Conservation (phyloP, 352 stramenopile species). For the Globisporangium okanoganense region DNA sequence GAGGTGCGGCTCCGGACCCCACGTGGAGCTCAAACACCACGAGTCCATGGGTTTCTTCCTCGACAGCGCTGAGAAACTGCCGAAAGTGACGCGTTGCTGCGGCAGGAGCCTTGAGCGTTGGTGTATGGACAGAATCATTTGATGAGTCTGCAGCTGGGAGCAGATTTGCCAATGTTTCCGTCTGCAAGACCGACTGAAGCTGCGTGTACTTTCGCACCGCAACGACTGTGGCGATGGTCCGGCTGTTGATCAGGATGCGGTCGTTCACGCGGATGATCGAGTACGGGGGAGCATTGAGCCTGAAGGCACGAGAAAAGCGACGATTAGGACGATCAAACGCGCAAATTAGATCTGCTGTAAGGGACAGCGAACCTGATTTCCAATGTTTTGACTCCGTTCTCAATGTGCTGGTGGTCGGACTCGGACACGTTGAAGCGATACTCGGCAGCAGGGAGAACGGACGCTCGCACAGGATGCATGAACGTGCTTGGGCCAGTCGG, state of each 20-base stretch:
- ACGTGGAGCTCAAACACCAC: conserved; percentile 54
- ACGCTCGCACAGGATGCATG: background rate
- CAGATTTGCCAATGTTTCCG: conserved; percentile 44
- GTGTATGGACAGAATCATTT: conserved; percentile 6
- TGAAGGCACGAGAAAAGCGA: conserved; percentile 2
- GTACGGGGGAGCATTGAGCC: conserved; percentile 61
- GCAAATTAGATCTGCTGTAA: background rate
- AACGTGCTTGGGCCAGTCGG: background rate
- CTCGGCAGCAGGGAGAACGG: conserved; percentile 29
- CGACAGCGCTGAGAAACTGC: conserved; percentile 56
- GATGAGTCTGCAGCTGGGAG: conserved; percentile 18
- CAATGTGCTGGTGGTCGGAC: conserved; percentile 39
- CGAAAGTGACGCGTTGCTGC: conserved; percentile 42
- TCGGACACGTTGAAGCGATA: conserved; percentile 53
- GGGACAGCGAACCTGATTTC: conserved; percentile 49
- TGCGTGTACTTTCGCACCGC: conserved; percentile 61
- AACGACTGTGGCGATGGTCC: conserved; percentile 33
- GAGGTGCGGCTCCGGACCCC: conserved; percentile 7
- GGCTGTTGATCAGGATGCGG: conserved; percentile 58
- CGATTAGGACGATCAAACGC: background rate
- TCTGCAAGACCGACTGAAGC: conserved; percentile 46
- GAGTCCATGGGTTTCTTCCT: conserved; percentile 50
- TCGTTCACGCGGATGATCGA: conserved; percentile 68
- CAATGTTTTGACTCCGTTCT: conserved; percentile 48
- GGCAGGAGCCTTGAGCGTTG: conserved; percentile 18